phyloP scores from a whole-genome alignment of 495 filamentous ascomycete genomes.

The Aspergillus bridgeri region DNA sequence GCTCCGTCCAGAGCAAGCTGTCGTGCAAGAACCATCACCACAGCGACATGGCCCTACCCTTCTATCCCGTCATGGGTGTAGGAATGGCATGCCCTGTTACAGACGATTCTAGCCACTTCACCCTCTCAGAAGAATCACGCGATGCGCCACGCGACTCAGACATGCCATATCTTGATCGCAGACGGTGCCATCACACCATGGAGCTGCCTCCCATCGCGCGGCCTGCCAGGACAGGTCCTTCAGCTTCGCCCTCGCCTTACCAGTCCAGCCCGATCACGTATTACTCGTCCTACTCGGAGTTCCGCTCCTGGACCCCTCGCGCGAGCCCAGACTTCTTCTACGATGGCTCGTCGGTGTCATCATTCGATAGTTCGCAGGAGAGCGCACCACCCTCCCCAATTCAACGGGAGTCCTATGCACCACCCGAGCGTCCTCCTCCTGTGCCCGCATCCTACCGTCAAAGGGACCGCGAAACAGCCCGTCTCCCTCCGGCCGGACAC shows the following conservation, averaged over 20 bases:
- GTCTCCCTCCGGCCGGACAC: too few species aligned
- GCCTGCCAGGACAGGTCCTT: too few species aligned
- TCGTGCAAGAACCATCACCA: slow-evolving; percentile 15
- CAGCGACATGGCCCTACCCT: slow-evolving; percentile 6
- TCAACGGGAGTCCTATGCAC: not conserved
- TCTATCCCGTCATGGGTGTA: not conserved
- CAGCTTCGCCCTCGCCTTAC: not conserved
- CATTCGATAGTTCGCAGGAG: not conserved
- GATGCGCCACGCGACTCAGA: not conserved
- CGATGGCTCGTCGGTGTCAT: not conserved
- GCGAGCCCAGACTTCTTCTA: not conserved
- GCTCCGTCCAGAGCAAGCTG: slow-evolving; percentile 26
- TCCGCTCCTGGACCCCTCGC: not conserved
- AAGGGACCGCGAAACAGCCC: too few species aligned
- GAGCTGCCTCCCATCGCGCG: too few species aligned
- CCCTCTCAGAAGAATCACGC: too few species aligned
- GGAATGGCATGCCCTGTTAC: not conserved
- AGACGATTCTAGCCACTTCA: not conserved
- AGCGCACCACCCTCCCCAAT: not conserved
- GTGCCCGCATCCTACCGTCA: too few species aligned
- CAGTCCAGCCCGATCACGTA: not conserved
- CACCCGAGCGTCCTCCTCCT: too few species aligned
- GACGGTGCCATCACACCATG: too few species aligned
- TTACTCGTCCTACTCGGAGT: not conserved
- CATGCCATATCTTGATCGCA: not conserved